Percentiles rank a stretch among this genome's conserved stretches.
Conservation (phyloP, 2,329 filamentous ascomycete species). For the Dothideomycetes sp. region DNA sequence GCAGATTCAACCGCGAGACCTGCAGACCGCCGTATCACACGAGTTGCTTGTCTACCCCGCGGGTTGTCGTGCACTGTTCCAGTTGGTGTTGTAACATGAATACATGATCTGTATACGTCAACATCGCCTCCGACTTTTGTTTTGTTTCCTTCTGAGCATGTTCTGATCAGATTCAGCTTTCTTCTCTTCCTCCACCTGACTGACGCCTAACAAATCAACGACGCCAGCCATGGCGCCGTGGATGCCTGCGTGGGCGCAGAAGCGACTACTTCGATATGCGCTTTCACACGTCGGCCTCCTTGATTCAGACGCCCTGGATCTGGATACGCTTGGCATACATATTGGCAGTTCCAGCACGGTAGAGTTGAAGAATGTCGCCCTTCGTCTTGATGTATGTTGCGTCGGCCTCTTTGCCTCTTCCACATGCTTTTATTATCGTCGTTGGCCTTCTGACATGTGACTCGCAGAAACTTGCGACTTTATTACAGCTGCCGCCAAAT, state of each 20-base stretch:
- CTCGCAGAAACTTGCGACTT: constrained; percentile 68
- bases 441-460: constrained; percentile 1
- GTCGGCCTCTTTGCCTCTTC: not conserved
- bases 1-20: not conserved
- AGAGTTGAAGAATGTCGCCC: constrained; percentile 76
- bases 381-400: constrained; percentile 61
- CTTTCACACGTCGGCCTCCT: constrained; percentile 76
- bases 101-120: constrained; percentile 7
- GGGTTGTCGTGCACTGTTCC: constrained; percentile 1
- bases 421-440: not conserved
- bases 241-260: constrained; percentile 72
- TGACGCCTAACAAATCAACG: too few species aligned
- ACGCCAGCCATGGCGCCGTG: constrained; percentile 40
- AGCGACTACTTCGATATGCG: constrained; percentile 78
- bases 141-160: not conserved
- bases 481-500: constrained; percentile 64
- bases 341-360: constrained; percentile 74
- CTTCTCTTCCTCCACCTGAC: too few species aligned
- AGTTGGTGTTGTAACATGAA: constrained; percentile 12
- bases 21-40: too few species aligned
- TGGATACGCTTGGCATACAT: constrained; percentile 76
- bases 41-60: constrained; percentile 10
- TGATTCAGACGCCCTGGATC: constrained; percentile 76
- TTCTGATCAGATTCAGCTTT: constrained; percentile 2
- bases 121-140: not conserved